Evolutionary conservation across 2,329 filamentous ascomycete genomes (phyloP).

Genomic region (Decorospora gaudefroyi): DNA sequence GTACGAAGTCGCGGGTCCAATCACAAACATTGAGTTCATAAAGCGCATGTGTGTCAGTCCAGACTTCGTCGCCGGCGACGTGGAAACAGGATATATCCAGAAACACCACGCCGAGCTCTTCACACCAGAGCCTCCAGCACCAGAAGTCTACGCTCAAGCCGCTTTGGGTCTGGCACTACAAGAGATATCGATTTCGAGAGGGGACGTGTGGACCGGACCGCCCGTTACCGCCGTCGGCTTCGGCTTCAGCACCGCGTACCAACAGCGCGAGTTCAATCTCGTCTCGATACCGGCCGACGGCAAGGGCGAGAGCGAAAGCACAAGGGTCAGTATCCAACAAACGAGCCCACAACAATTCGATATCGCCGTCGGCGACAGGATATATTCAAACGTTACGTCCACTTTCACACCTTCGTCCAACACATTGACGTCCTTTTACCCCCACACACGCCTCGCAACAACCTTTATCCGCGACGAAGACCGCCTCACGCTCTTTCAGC

Average conservation of each 20-base stretch:
- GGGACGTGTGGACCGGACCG: constrained; percentile 50
- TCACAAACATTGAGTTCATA: constrained; percentile 96
- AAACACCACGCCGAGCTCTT: constrained; percentile 85
- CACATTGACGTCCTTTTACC: constrained; percentile 75
- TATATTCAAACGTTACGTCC: constrained; percentile 54
- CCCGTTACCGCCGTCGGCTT: constrained; percentile 58
- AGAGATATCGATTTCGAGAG: constrained; percentile 33
- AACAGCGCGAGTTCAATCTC: constrained; percentile 66
- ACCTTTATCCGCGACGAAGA: constrained; percentile 70
- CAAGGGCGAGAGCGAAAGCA: constrained; percentile 46
- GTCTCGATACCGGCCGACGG: constrained; percentile 54
- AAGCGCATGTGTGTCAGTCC: constrained; percentile 82
- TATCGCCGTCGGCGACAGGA: constrained; percentile 51
- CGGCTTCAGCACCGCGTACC: constrained; percentile 55
- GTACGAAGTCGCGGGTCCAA: constrained; percentile 90
- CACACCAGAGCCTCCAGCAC: constrained; percentile 60
- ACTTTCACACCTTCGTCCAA: constrained; percentile 52
- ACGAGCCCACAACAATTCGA: constrained; percentile 57
- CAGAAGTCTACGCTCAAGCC: constrained; percentile 84
- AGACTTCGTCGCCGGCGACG: constrained; percentile 82
- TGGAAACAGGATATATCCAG: constrained; percentile 95
- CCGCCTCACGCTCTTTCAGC: constrained; percentile 77
- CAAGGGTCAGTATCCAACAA: constrained; percentile 58
- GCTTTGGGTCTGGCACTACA: constrained; percentile 72
- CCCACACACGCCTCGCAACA: constrained; percentile 75